These are phyloP conservation scores for Apiotrichum brassicae DNA, from an alignment of 1,284 basidiomycete genomes.

Conservation along the genomic window DNA sequence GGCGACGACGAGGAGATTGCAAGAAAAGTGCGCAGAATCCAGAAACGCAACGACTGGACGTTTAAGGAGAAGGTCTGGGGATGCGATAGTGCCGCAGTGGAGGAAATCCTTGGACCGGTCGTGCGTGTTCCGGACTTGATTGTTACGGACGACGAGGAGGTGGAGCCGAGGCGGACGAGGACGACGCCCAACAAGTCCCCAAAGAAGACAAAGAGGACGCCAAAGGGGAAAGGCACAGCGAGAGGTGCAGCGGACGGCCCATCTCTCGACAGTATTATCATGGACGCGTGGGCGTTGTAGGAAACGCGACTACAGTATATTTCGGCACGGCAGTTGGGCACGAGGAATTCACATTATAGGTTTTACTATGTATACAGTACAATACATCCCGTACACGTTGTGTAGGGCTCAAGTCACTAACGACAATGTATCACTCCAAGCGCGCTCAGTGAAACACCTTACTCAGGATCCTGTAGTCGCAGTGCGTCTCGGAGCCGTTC, in stretches of 20 bases:
- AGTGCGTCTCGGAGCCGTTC: constrained; percentile 8
- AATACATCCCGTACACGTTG: too few species aligned
- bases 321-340: too few species aligned
- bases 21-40: background rate
- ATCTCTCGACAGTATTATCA: background rate
- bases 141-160: constrained; percentile 1
- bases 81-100: background rate
- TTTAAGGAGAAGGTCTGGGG: constrained; percentile 10
- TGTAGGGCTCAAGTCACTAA: too few species aligned
- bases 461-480: constrained; percentile 31
- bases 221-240: background rate
- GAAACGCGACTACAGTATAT: background rate
- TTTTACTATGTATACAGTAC: too few species aligned
- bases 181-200: background rate
- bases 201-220: background rate
- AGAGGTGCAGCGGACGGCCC: background rate
- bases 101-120: background rate
- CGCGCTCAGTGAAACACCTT: constrained; percentile 25
- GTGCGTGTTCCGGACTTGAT: background rate
- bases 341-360: too few species aligned
- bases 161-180: background rate
- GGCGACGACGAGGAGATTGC: background rate
- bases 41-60: constrained; percentile 9
- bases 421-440: too few species aligned
- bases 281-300: background rate